Conservation (phyloP, 345 rosid species). For the Laguncularia racemosa region DNA sequence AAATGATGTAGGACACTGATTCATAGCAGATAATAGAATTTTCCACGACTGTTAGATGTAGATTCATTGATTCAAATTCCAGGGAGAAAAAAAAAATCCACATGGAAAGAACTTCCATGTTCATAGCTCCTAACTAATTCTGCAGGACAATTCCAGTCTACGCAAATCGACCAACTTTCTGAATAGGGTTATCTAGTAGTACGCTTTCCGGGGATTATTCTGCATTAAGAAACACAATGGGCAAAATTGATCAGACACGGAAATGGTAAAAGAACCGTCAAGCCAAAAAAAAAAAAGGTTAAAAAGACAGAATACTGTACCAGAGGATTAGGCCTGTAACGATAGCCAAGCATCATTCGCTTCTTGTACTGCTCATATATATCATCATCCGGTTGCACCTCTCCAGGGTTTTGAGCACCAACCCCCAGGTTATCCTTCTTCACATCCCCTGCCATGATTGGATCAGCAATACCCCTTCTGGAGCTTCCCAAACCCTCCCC, state of each 20-base stretch:
- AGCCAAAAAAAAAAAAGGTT: neutral
- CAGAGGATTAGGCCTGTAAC: slow-evolving; percentile 92
- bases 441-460: slow-evolving; percentile 79
- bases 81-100: no score
- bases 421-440: slow-evolving; percentile 90
- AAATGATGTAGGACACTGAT: no score
- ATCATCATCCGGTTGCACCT: slow-evolving; percentile 85
- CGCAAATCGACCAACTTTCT: neutral
- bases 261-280: neutral
- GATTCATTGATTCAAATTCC: no score
- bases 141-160: neutral
- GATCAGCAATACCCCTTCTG: slow-evolving; percentile 84
- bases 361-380: slow-evolving; percentile 98
- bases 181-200: slow-evolving; percentile 28
- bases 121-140: neutral
- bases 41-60: no score
- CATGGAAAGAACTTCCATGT: no score
- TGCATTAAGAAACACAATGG: slow-evolving; percentile 12
- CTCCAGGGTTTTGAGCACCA: slow-evolving; percentile 91
- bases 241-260: neutral
- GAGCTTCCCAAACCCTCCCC: slow-evolving; percentile 99
- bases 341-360: slow-evolving; percentile 99
- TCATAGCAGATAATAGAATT: no score
- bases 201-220: slow-evolving; percentile 69
- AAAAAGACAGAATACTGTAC: slow-evolving; percentile 24